Evolutionary conservation across 208 protist genomes (phyloP).

Genomic region (Acanthamoeba healyi): DNA sequence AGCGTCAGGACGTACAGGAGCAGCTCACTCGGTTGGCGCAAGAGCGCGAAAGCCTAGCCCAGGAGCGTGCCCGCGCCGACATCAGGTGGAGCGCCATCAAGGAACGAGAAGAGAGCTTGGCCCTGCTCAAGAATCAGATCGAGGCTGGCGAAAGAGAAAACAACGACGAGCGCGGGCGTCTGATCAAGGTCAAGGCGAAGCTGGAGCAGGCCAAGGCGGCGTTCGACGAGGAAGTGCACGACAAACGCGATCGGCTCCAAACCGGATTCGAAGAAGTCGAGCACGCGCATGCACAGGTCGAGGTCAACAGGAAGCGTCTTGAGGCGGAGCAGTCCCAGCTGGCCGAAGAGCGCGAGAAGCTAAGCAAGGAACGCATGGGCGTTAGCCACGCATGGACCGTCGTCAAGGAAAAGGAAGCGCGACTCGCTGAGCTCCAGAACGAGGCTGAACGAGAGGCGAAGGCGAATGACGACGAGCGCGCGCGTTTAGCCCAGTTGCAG

Average conservation of each 20-base stretch:
- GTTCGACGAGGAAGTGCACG: not conserved
- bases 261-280: not conserved
- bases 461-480: not conserved
- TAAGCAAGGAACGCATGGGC: not conserved
- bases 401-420: not conserved
- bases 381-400: not conserved
- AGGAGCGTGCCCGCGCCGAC: not conserved
- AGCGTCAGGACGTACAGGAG: not conserved
- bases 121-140: not conserved
- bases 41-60: not conserved
- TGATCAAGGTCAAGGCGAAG: not conserved
- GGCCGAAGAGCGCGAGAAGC: not conserved
- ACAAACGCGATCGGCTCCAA: not conserved
- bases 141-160: not conserved
- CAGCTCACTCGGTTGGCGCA: not conserved
- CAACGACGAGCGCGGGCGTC: not conserved
- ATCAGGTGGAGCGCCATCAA: not conserved
- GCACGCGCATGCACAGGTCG: not conserved
- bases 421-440: not conserved
- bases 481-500: not conserved
- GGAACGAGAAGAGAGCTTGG: not conserved
- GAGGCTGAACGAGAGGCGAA: not conserved
- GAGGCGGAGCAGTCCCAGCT: not conserved
- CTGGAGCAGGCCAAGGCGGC: not conserved
- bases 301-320: not conserved